These are phyloP conservation scores for Clarireedia homoeocarpa DNA, from an alignment of 2,329 filamentous ascomycete species.

Conservation along the genomic window DNA sequence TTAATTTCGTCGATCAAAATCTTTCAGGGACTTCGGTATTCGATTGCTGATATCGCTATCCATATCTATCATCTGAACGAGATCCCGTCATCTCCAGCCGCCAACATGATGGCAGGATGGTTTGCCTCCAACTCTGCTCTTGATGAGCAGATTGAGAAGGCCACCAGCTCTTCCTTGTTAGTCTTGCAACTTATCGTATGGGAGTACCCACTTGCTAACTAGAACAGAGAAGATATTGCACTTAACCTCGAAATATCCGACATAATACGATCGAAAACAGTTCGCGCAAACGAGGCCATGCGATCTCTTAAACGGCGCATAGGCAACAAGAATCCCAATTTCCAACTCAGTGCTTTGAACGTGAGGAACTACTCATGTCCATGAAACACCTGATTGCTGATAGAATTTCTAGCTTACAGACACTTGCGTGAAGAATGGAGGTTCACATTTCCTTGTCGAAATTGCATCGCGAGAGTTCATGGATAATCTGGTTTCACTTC, in stretches of 20 bases:
- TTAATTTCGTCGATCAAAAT: too few species aligned
- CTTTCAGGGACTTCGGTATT: background rate
- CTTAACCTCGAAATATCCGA: constrained; percentile 98
- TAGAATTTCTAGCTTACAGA: constrained; percentile 66
- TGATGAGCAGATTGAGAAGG: constrained; percentile 94
- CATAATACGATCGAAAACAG: constrained; percentile 92
- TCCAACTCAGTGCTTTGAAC: constrained; percentile 89
- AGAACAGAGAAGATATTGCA: constrained; percentile 79
- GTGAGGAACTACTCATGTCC: constrained; percentile 37
- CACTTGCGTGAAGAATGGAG: constrained; percentile 97
- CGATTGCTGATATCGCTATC: background rate
- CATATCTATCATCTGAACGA: background rate
- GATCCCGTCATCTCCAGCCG: background rate
- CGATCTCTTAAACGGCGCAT: constrained; percentile 88
- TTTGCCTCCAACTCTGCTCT: constrained; percentile 88
- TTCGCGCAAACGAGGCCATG: constrained; percentile 97
- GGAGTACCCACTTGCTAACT: constrained; percentile 18
- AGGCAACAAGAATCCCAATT: constrained; percentile 95
- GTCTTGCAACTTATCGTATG: constrained; percentile 26
- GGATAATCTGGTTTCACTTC: constrained; percentile 87
- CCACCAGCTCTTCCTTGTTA: constrained; percentile 82
- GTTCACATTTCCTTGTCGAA: constrained; percentile 87
- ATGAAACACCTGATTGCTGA: constrained; percentile 24
- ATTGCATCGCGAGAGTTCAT: constrained; percentile 97
- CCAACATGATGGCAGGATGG: constrained; percentile 84